A percentile compares a stretch with the other conserved stretches of the same genome.
Conservation (phyloP, 805 yeast genomes). For the Wickerhamomyces silvicola region DNA sequence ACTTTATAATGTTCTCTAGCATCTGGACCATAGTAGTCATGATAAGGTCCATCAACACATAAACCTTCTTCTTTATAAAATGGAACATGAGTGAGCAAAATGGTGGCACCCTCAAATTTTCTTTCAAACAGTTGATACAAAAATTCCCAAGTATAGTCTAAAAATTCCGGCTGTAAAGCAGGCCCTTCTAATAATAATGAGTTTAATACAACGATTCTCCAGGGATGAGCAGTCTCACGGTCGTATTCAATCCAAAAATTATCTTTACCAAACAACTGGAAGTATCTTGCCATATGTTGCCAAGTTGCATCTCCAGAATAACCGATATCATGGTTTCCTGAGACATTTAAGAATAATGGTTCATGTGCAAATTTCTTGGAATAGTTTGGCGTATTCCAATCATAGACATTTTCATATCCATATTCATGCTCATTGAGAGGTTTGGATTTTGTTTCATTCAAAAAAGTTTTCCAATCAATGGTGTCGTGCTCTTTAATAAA, state of each 20-base stretch:
- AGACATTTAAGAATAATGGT: slow-evolving; percentile 72
- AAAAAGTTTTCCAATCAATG: slow-evolving; percentile 46
- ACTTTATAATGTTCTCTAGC: slow-evolving; percentile 60
- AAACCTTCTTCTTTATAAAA: slow-evolving; percentile 75
- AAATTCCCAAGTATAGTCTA: slow-evolving; percentile 67
- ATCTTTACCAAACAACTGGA: slow-evolving; percentile 70
- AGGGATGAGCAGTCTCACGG: slow-evolving; percentile 57
- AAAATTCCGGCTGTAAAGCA: slow-evolving; percentile 65
- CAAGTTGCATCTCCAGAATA: slow-evolving; percentile 91
- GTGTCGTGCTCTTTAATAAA: slow-evolving; percentile 42
- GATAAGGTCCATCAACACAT: slow-evolving; percentile 82
- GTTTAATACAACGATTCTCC: slow-evolving; percentile 85
- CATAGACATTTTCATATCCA: slow-evolving; percentile 56
- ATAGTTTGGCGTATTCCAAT: slow-evolving; percentile 48
- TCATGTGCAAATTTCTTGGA: slow-evolving; percentile 31
- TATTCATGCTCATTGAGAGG: slow-evolving; percentile 32
- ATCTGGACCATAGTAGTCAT: slow-evolving; percentile 49
- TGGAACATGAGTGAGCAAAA: slow-evolving; percentile 85
- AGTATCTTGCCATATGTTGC: slow-evolving; percentile 82
- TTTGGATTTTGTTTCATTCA: slow-evolving; percentile 26
- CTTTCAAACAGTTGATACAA: slow-evolving; percentile 49
- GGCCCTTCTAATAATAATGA: slow-evolving; percentile 87
- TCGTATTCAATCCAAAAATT: slow-evolving; percentile 76
- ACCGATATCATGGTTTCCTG: slow-evolving; percentile 96
- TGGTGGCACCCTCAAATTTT: slow-evolving; percentile 69